Evolutionary conservation across 139 green algal species (phyloP), one percentile per base, ranked within the genome.

Genomic region (Coelastrella sp.): DNA sequence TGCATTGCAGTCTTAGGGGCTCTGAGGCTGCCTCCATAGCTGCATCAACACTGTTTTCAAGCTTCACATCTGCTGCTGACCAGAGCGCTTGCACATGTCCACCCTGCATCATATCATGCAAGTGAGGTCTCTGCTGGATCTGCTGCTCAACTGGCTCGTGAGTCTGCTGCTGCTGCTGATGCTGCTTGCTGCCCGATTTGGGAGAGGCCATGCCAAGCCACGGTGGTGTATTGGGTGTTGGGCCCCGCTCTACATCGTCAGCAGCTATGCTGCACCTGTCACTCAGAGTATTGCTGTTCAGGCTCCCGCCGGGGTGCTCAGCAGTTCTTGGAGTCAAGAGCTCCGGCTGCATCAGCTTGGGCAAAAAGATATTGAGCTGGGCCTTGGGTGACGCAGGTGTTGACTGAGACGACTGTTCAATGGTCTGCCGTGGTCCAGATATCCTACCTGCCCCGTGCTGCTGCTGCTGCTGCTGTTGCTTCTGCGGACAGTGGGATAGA

Each of bases 301-400:
- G 15, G 23, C 67, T 48, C 41, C 50, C 50, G 0, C 21, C 7
- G 11, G 37, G 4, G 23, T 41, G 75, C 75, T 51, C 53, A 41
- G 53, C 51, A 17, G 75, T 35, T 30, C 71, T 45, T 23, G 75
- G 75, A 21, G 75, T 82, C 21, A 82, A 38, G 11, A 82, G 51
- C 51, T 82, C 23, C 23, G 51, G 48, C 75, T 71, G 75, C 53
- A 82, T 9, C 21, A 71, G 23, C 19, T 25, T 38, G 5, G 75
- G 75, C 23, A 69, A 32, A 38, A 82, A 82, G 19, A 69, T 15
- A 23, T 53, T 37, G 11, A 13, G 19, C 53, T 82, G 51, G 8
- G 17, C 32, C 3, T 81, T 30, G 19, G 73, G 73, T 8, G 75
- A 82, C 0, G 35, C 43, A 27, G 75, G 75, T 17, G 75, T 53